Conservation (phyloP, 2,329 filamentous ascomycete genomes). For the Colletotrichum lindemuthianum region DNA sequence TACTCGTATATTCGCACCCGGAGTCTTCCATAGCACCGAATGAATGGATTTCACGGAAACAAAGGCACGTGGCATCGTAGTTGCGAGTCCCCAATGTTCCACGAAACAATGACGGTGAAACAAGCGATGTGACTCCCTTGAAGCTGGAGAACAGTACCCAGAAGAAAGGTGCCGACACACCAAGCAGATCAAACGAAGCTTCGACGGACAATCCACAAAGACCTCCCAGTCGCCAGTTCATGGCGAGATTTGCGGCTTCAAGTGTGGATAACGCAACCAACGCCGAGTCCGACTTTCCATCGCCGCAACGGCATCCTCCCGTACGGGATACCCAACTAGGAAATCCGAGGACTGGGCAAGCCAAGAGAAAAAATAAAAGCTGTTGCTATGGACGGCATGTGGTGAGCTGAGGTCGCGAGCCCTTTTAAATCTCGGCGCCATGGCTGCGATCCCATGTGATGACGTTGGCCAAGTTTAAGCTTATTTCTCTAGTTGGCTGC, state of each 20-base stretch:
- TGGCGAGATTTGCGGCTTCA: not conserved
- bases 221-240: not conserved
- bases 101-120: not conserved
- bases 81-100: not conserved
- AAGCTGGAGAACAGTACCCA: not conserved
- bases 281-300: constrained; percentile 19
- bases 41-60: no score
- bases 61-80: no score
- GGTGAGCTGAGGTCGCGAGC: constrained; percentile 8
- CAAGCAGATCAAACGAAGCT: not conserved
- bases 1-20: not conserved
- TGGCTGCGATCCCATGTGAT: constrained; percentile 14
- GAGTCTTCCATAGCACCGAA: no score
- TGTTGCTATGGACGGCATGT: not conserved
- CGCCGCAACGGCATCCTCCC: constrained; percentile 22
- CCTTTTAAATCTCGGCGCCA: constrained; percentile 32
- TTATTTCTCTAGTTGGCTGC: constrained; percentile 31
- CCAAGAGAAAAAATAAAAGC: not conserved
- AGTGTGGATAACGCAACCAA: constrained; percentile 16
- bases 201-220: not conserved
- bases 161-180: not conserved
- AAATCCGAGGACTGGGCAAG: constrained; percentile 29
- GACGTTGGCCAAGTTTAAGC: constrained; percentile 37
- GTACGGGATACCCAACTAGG: constrained; percentile 28
- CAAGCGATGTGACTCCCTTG: not conserved